A percentile compares a stretch with the other conserved stretches of the same genome.
phyloP scores from a whole-genome alignment of 768 basidiomycete species.

The Xerocomellus chrysenteron region DNA sequence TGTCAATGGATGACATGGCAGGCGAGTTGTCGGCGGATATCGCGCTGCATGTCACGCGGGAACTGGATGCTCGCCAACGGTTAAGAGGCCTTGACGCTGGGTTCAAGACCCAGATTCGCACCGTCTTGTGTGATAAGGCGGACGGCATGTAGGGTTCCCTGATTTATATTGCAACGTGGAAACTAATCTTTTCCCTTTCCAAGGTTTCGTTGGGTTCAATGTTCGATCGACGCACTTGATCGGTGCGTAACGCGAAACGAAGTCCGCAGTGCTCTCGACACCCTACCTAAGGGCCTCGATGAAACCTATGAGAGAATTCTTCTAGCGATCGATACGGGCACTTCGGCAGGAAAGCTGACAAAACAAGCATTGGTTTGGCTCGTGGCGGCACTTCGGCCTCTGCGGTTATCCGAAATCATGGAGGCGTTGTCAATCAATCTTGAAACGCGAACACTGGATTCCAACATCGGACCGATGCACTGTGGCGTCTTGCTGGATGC shows the following conservation, averaged over 20 bases:
- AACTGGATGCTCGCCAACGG: not conserved
- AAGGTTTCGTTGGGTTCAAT: constrained; percentile 5
- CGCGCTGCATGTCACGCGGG: not conserved
- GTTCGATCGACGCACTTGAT: not conserved
- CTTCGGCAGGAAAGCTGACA: not conserved
- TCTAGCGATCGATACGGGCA: not conserved
- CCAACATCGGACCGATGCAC: constrained; percentile 1
- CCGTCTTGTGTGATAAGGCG: not conserved
- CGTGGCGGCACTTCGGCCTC: not conserved
- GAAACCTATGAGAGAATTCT: constrained; percentile 6
- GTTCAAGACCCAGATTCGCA: not conserved
- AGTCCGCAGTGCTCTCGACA: not conserved
- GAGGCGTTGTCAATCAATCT: constrained; percentile 2
- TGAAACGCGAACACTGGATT: not conserved
- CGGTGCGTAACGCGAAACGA: constrained; percentile 1
- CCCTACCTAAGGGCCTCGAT: not conserved
- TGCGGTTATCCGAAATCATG: not conserved
- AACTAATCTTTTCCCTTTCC: not conserved
- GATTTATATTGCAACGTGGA: not conserved
- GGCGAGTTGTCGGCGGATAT: not conserved
- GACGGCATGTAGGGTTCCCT: not conserved
- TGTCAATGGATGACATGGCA: constrained; percentile 1
- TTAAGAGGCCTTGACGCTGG: not conserved
- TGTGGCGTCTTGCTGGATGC: not conserved
- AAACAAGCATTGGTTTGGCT: constrained; percentile 1